Base-by-base conservation (phyloP, 768 basidiomycete species). In the Macrolepiota fuliginosa region DNA sequence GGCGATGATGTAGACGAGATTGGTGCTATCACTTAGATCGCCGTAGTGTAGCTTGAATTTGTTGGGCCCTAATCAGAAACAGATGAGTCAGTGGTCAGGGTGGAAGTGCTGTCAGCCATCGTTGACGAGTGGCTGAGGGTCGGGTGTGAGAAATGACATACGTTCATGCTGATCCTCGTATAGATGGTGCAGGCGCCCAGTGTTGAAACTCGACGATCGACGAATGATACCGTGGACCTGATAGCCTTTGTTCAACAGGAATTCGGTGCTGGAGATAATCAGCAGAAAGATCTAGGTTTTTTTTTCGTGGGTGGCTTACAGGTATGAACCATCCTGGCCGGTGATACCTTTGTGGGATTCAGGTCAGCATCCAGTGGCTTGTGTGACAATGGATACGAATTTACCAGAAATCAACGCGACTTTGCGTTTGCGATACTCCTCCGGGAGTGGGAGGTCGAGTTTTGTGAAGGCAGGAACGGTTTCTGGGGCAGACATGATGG, bases 131-230 rank as follows among this genome's bases (percentile, higher is more conserved):
- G 29, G 17, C 42, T n/a, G 42, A 9, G 47, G 47, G 22, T 11
- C 25, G 3, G 47, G 24, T 27, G 47, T 27, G 24, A 10, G 45
- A 53, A 35, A 32, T 24, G 40, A 77, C 89, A 67, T 73, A 94
- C 93, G 87, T 72, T 96, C 93, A 69, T 96, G 95, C 67, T 91
- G 90, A 74, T 97, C 96, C 67, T 85, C 86, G 76, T 96, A 96
- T 25, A 98, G 85, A 76, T 97, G 93, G 69, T 96, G 90, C 69
- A 98, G 79, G 70, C 96, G 90, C 68, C 91, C 91, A 58, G 96
- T 98, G 77, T 98, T 98, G 87, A 98, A 98, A 68, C 92, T 95
- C 22, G 96, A 98, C 35, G 95, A 97, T 61, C 96, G 91, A 67
- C 96, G 91, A 68, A 98, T 97, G 77, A 97, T 95, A 45, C 92